Percentiles rank a stretch among this genome's conserved stretches.
Evolutionary conservation across 208 protist genomes (phyloP).

Genomic region (Trypanosoma congolense): DNA sequence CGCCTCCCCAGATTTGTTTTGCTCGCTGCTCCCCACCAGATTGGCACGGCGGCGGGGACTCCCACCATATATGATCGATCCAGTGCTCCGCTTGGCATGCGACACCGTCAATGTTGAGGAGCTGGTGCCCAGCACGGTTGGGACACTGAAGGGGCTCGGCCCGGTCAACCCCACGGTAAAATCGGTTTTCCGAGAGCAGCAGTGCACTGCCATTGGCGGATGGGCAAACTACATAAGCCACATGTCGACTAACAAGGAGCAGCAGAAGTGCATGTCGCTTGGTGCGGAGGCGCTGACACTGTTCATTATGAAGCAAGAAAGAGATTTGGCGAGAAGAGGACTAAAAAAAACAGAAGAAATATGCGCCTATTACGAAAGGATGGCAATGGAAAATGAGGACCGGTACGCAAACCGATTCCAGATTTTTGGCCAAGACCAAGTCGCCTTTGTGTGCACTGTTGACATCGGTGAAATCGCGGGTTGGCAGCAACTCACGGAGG

Average conservation of each 20-base stretch:
- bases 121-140: slow-evolving; percentile 17
- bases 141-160: slow-evolving; percentile 43
- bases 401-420: slow-evolving; percentile 49
- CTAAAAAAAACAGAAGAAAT: slow-evolving; percentile 36
- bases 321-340: slow-evolving; percentile 38
- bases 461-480: slow-evolving; percentile 61
- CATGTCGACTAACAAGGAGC: neutral
- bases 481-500: slow-evolving; percentile 43
- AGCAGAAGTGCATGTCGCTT: slow-evolving; percentile 11
- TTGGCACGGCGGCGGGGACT: slow-evolving; percentile 64
- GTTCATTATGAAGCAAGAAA: slow-evolving; percentile 46
- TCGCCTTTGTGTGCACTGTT: slow-evolving; percentile 66
- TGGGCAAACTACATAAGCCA: slow-evolving; percentile 14
- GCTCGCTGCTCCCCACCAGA: slow-evolving; percentile 53
- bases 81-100: slow-evolving; percentile 51
- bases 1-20: slow-evolving; percentile 31
- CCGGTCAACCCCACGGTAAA: neutral
- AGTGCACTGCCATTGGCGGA: neutral
- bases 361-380: slow-evolving; percentile 47
- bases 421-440: slow-evolving; percentile 51
- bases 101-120: slow-evolving; percentile 24
- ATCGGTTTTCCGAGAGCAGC: neutral
- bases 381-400: slow-evolving; percentile 70
- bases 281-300: slow-evolving; percentile 49
- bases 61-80: slow-evolving; percentile 33